These are phyloP conservation scores for Bipolaris zeicola DNA, from an alignment of 2,329 filamentous ascomycete species.

Conservation along the genomic window DNA sequence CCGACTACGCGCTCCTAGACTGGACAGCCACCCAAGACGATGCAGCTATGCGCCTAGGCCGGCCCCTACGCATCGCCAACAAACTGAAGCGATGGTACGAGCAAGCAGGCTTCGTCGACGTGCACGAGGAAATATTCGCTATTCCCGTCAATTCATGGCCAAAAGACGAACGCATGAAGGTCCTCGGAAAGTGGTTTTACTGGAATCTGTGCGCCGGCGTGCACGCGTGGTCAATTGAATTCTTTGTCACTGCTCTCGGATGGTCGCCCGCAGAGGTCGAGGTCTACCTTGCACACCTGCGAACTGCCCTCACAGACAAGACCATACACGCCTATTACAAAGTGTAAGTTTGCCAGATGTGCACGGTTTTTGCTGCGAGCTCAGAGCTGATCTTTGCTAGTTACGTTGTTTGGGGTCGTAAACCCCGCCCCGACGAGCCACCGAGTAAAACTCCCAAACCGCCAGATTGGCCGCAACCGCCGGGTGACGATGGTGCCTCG, in stretches of 20 bases:
- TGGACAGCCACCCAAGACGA: constrained; percentile 54
- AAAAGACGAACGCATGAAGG: constrained; percentile 53
- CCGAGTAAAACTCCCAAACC: constrained; percentile 26
- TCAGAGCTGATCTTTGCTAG: constrained; percentile 13
- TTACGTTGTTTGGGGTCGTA: constrained; percentile 38
- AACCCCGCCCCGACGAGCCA: constrained; percentile 26
- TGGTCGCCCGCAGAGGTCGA: constrained; percentile 54
- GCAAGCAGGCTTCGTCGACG: constrained; percentile 63
- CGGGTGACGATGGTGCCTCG: constrained; percentile 2
- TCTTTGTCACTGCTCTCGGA: constrained; percentile 50
- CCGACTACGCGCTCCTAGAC: constrained; percentile 54
- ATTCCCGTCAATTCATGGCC: constrained; percentile 61
- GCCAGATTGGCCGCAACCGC: constrained; percentile 25
- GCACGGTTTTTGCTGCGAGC: not conserved
- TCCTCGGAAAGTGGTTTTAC: constrained; percentile 57
- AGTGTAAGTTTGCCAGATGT: constrained; percentile 39
- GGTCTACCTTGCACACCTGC: constrained; percentile 52
- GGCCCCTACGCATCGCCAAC: constrained; percentile 59
- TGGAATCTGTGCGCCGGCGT: constrained; percentile 54
- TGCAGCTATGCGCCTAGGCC: constrained; percentile 53
- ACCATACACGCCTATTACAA: constrained; percentile 52
- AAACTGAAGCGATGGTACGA: constrained; percentile 61
- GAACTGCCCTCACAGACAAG: constrained; percentile 48
- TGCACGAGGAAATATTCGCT: constrained; percentile 59
- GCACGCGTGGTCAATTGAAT: constrained; percentile 52